Evolutionary conservation across 2,329 filamentous ascomycete species (phyloP), one percentile per base, ranked within the genome.

Genomic region (Eutypella sp.): DNA sequence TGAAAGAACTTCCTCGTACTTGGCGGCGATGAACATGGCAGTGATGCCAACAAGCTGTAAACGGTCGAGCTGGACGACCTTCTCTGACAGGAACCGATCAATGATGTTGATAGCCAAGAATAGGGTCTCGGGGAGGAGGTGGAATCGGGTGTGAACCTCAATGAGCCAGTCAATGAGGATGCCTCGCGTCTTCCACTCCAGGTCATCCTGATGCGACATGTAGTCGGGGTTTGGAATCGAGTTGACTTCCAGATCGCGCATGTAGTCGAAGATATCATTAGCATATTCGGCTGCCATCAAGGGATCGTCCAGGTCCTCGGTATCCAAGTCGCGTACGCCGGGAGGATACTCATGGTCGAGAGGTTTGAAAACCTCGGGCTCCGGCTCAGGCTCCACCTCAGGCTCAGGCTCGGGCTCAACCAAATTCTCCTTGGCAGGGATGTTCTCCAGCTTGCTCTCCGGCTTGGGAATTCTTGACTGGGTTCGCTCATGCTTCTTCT

Each of bases 21-120:
- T 99, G 62, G 92, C 95, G 11, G 93, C 93, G 62, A 97, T 96
- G 74, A 97, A 97, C 93, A 99, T 97, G 67, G 92, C 93, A 20
- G 93, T 96, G 61, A 97, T 91, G 61, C 93, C 93, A 47, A 99
- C 93, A 8, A 99, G 80, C 70, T 99, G 93, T 5, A 99, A 84
- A 51, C 91, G 90, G 67, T 97, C 92, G 40, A 99, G 83, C 70
- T 95, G 89, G 39, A 99, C 93, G 25, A 96, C 86, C 75, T 97
- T 96, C 62, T 84, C 82, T 0, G 92, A 96, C 40, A 99, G 81
- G 75, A 97, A 99, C 49, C 93, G 91, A 67, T 99, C 93, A 64
- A 97, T 95, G 67, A 97, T 90, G 78, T 97, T 99, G 77, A 96
- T 89, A 39, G 91, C 86, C 31, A 99, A 81, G 79, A 96, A 99